Base-by-base conservation (phyloP, 768 basidiomycete species). In the Macrocybe gigantea region DNA sequence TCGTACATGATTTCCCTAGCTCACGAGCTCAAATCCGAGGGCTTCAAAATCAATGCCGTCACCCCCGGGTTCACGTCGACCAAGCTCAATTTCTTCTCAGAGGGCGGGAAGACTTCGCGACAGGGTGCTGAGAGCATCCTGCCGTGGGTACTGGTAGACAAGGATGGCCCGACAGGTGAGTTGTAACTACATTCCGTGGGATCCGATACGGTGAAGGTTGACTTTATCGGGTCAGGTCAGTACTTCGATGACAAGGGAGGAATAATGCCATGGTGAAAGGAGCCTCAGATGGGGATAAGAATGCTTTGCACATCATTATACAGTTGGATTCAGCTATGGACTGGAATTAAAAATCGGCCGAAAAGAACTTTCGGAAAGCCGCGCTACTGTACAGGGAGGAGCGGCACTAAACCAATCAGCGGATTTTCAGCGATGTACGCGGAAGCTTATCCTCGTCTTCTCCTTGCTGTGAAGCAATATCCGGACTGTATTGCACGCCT, bases 1-100 rank as follows among this genome's bases (percentile, higher is more conserved):
- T 75, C 76, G 38, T 77, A 86, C 43, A 67, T 73, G 0, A 80
- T 78, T 49, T 77, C 76, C 1, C 66, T 87, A n/a, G 80, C 84
- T 1, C 72, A 78, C 11, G 83, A 85, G 60, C 72, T 85, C 66
- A 72, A 70, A 2, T 54, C 61, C 13, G 66, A 72, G 47, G 61
- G 61, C 14, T 80, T 86, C 53, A 76, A 77, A 49, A 78, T 83
- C 38, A 86, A 86, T 57, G 67, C 72, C 1, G 64, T 84, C 4
- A 80, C 80, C 0, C 85, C 85, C 11, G 85, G 85, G 0, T 83
- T 64, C 49, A 75, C 70, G 1, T 62, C 69, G 29, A 70, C 72
- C 39, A 72, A 71, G 52, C 44, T 74, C 56, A 76, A 73, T 53
- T 55, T 47, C 42, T 71, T 65, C 49, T 41, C 59, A 3, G 47